Evolutionary conservation across 805 yeast species (phyloP).

Genomic region (Crinitomyces ghanaensis): DNA sequence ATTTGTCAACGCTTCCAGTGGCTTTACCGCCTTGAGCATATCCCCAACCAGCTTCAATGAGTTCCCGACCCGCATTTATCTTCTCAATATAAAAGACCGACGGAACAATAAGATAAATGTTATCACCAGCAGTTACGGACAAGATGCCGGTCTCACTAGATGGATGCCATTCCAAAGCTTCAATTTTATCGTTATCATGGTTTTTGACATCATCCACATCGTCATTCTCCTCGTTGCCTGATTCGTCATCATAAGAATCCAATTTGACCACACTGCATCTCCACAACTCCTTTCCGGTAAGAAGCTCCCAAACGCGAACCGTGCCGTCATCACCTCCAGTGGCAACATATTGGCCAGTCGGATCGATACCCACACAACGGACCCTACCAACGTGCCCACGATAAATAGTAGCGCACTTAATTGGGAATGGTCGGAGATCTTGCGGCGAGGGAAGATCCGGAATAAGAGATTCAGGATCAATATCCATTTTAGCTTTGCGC

Average conservation of each 20-base stretch:
- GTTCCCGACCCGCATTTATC: constrained; percentile 68
- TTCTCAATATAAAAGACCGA: constrained; percentile 82
- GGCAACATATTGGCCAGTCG: constrained; percentile 88
- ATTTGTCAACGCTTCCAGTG: constrained; percentile 16
- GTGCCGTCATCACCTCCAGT: constrained; percentile 97
- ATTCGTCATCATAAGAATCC: constrained; percentile 25
- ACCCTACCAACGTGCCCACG: constrained; percentile 77
- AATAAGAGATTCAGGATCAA: constrained; percentile 90
- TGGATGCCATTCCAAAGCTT: constrained; percentile 85
- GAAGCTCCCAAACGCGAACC: constrained; percentile 91
- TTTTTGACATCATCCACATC: constrained; percentile 26
- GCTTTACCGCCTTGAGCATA: constrained; percentile 37
- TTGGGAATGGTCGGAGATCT: constrained; percentile 95
- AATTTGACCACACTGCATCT: constrained; percentile 27
- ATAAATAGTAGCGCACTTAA: constrained; percentile 71
- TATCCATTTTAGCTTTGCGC: constrained; percentile 77
- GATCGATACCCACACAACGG: constrained; percentile 74
- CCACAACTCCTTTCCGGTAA: constrained; percentile 90
- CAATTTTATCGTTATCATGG: constrained; percentile 57
- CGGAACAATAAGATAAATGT: constrained; percentile 69
- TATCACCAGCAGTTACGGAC: constrained; percentile 76
- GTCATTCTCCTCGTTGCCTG: constrained; percentile 32
- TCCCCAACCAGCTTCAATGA: constrained; percentile 88
- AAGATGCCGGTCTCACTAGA: constrained; percentile 59
- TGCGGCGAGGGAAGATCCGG: constrained; percentile 96